Base-by-base conservation (phyloP, 768 basidiomycete species). In the Boletus pseudo-olivaceus region DNA sequence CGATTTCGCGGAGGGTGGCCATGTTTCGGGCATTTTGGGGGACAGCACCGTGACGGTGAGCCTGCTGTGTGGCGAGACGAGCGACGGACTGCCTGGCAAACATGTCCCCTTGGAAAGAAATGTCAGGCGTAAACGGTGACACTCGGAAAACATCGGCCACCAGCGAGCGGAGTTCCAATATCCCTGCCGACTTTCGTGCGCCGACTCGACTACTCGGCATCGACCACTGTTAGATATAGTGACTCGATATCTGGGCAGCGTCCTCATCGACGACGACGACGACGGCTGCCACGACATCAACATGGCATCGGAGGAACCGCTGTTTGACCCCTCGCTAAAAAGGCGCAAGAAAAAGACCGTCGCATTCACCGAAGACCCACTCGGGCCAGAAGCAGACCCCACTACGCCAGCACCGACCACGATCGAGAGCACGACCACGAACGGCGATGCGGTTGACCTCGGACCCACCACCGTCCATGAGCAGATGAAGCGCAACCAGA, bases 1-100 rank as follows among this genome's bases (percentile, higher is more conserved):
- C 96, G 68, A 99, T 90, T 78, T 99, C 96, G 62, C 94, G 88
- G 61, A 99, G 86, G 56, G 97, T 98, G 39, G 96, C 97, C 94
- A 93, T 93, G 75, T 89, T 93, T 66, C 90, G 84, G 67, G 87
- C 83, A 60, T 72, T 71, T 62, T 77, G 68, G 32, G 74, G 75
- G 26, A 67, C 72, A 49, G 73, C 72, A 56, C 71, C 74, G 61
- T 73, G 68, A 62, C 68, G 66, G 55, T 63, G 58, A 39, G 70
- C 62, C 54, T 74, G 72, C 68, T 77, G 76, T 43, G 59, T 54
- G 48, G 69, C 73, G 61, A 79, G 69, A 62, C 74, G 78, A 55
- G 72, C 71, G 61, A 76, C 73, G 58, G 78, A 71, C 62, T 69
- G 76, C 67, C 81, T 75, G 66, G 79, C 73, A 58, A 82, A 76